These are phyloP conservation scores for Abortiporus biennis DNA, from an alignment of 1,284 basidiomycete genomes.

Conservation along the genomic window DNA sequence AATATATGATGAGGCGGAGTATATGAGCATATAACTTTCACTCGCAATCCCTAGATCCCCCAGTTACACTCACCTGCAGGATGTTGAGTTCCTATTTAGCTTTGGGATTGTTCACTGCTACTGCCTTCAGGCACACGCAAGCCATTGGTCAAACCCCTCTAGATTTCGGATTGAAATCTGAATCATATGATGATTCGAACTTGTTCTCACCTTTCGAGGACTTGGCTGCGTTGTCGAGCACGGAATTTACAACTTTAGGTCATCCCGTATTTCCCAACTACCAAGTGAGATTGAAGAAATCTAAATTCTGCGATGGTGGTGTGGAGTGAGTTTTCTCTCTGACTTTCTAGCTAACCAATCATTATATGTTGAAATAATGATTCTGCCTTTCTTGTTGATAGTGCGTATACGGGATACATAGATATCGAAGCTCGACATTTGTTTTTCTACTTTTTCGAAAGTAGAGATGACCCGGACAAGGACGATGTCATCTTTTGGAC, in stretches of 20 bases:
- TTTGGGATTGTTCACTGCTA: no score
- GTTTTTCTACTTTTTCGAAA: constrained; percentile 80
- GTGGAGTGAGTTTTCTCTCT: constrained; percentile 15
- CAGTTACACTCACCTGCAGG: no score
- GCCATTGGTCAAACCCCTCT: no score
- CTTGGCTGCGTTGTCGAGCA: constrained; percentile 31
- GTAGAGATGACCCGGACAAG: constrained; percentile 28
- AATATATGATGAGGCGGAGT: no score
- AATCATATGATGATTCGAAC: no score
- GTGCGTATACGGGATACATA: constrained; percentile 50
- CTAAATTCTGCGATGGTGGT: constrained; percentile 25
- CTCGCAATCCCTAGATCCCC: no score
- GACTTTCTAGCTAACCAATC: no score
- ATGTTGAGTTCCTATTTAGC: no score
- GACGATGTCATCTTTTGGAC: constrained; percentile 35
- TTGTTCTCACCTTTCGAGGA: constrained; percentile 37
- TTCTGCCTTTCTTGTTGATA: constrained; percentile 8
- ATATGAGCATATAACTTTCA: no score
- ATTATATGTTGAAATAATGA: no score
- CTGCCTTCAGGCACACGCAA: no score
- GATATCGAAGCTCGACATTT: constrained; percentile 66
- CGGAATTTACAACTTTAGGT: constrained; percentile 37
- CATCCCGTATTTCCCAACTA: constrained; percentile 50
- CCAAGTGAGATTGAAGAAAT: constrained; percentile 43
- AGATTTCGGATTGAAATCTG: no score